Base-by-base conservation (phyloP, 768 basidiomycete genomes). In the Coprinellus micaceus region DNA sequence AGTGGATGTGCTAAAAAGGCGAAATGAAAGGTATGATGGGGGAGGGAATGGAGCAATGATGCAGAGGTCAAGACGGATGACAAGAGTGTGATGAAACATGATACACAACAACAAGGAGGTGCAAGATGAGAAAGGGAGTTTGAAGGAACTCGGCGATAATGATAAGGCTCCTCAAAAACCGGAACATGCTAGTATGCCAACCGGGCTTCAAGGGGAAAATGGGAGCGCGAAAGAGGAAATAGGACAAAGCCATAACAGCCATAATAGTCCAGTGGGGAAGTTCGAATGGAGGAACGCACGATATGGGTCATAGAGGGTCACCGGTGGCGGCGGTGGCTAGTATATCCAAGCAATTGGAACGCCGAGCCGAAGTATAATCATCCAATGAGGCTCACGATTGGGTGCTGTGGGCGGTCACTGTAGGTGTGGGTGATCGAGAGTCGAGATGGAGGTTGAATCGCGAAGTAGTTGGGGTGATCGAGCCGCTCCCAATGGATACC, bases 381-480 rank as follows among this genome's bases (percentile, higher is more conserved):
- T 9, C 9, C 17, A 9, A 17, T 9, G 17, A 17, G 36, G 36
- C 17, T 37, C 9, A 17, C 36, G 36, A 17, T 37, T 17, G 36
- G 36, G 9, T 37, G 17, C 47, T 11, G 3, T 3, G 30, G 7
- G 36, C 48, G 28, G 29, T 19, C 3, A 40, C 36, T 9, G 50
- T 49, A 44, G 56, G 56, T 24, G 56, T 57, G 21, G 56, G 33
- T 4, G 56, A 50, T 29, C 54, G 45, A 17, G 54, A 56, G 13
- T 37, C 45, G 3, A 22, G 22, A 21, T 56, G 49, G 59, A 65
- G 55, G 26, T 60, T 55, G 26, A 65, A 26, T 41, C 62, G 57
- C 40, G 66, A 67, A 21, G 60, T 39, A 15, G 67, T 66, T 13
- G 67, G 67, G 37, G 67, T 68, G 52, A 66, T 46, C n/a, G 65